Percentiles rank a stretch among this genome's conserved stretches.
Conservation (phyloP, 495 filamentous ascomycete species). For the Ascobolus immersus region DNA sequence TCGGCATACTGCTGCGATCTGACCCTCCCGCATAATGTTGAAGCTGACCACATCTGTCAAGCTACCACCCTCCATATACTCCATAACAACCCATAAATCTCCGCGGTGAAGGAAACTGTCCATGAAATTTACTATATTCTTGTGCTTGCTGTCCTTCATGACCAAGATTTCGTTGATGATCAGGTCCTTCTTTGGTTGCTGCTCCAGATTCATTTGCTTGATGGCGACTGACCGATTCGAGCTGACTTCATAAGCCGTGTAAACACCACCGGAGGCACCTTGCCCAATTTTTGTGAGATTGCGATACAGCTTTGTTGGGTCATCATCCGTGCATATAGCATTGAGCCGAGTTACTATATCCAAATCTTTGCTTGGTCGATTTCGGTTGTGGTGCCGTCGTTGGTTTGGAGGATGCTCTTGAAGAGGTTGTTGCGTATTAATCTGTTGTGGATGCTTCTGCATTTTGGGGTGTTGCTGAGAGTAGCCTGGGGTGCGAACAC, state of each 20-base stretch:
- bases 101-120: constrained; percentile 74
- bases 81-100: constrained; percentile 97
- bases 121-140: constrained; percentile 97
- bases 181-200: constrained; percentile 94
- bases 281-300: constrained; percentile 89
- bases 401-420: constrained; percentile 17
- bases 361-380: constrained; percentile 26
- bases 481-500: no score
- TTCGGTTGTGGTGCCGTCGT: constrained; percentile 12
- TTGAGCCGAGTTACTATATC: constrained; percentile 66
- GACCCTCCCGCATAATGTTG: constrained; percentile 93
- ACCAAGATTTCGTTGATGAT: constrained; percentile 98
- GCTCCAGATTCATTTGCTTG: constrained; percentile 97
- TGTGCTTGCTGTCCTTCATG: constrained; percentile 96
- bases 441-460: no score
- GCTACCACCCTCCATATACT: constrained; percentile 97
- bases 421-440: constrained; percentile 10
- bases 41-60: constrained; percentile 95
- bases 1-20: constrained; percentile 84
- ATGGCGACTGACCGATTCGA: constrained; percentile 80
- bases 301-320: constrained; percentile 67
- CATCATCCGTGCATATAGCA: constrained; percentile 66
- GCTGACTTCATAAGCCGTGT: constrained; percentile 62
- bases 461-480: no score
- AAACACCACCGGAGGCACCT: constrained; percentile 89